Evolutionary conservation across 2,329 filamentous ascomycete genomes (phyloP), one percentile per base, ranked within the genome.

Genomic region (Xylaria sp.): DNA sequence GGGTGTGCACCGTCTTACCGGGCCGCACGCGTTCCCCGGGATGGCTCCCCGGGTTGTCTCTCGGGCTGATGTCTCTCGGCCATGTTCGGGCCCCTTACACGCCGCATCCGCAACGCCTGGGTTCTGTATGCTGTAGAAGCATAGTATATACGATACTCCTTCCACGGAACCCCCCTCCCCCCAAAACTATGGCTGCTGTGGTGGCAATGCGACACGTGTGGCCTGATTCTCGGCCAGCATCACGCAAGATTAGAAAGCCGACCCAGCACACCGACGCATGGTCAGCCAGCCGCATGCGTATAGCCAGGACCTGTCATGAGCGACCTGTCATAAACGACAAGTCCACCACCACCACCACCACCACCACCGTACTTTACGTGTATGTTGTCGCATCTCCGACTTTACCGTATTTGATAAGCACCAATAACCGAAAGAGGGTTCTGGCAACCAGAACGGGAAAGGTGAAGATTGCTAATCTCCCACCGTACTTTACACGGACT

Each of bases 181-280:
- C n/a, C n/a, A n/a, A n/a, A 41, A 36, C 25, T 30, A 64, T 56
- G 50, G 45, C 48, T 45, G 58, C 45, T 53, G 53, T 55, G 62
- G 66, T 65, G 66, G 62, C 66, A 68, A 65, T 67, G 56, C 60
- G 41, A 55, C 62, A 62, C 52, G 62, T 62, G 58, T 68, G 57
- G 62, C 50, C 62, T 65, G 62, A 58, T 63, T 59, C 48, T 65
- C 48, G 61, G 34, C 62, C 50, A 39, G 62, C 66, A 62, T 62
- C 56, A 57, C 57, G 55, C 65, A 58, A 61, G 65, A 46, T 41
- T 43, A 58, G 32, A 41, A 58, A 41, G 48, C 50, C 61, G 58
- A 65, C 39, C 66, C 61, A 68, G 13, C 36, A 46, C 39, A 52
- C 50, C 55, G 56, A 66, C 65, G 65, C 61, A 65, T 57, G 59